A percentile compares a stretch with the other conserved stretches of the same genome.
Conservation (phyloP, 768 basidiomycete species). For the Cyclocybe aegerita region DNA sequence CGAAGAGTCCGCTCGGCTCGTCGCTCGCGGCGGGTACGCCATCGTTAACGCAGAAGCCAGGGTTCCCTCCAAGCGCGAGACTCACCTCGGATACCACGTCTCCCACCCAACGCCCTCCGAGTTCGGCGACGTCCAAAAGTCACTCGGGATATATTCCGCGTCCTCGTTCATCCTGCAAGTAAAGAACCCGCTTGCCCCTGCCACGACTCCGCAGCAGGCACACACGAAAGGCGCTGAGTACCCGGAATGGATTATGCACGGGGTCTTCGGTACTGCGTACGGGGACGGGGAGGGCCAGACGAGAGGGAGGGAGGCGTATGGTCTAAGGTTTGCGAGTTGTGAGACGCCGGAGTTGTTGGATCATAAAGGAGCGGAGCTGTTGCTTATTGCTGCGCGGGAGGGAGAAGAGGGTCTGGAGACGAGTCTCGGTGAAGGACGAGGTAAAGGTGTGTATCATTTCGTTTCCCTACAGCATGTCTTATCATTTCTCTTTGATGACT, state of each 20-base stretch:
- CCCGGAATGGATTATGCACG: slow-evolving; percentile 43
- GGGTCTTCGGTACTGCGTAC: slow-evolving; percentile 41
- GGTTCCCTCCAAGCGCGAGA: slow-evolving; percentile 44
- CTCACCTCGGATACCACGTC: slow-evolving; percentile 59
- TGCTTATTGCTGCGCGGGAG: slow-evolving; percentile 52
- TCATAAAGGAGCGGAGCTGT: slow-evolving; percentile 50
- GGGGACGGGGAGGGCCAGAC: slow-evolving; percentile 12
- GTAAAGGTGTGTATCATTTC: slow-evolving; percentile 37
- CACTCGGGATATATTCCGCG: slow-evolving; percentile 50
- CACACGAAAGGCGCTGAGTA: slow-evolving; percentile 40
- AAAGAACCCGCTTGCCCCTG: slow-evolving; percentile 56
- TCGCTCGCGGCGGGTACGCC: slow-evolving; percentile 58
- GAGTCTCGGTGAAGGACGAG: slow-evolving; percentile 52
- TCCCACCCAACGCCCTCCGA: slow-evolving; percentile 47
- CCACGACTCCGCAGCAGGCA: slow-evolving; percentile 29
- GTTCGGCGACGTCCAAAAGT: slow-evolving; percentile 53
- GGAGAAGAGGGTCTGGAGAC: slow-evolving; percentile 47
- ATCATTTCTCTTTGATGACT: too few species aligned
- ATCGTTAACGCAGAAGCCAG: slow-evolving; percentile 49
- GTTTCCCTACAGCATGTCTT: too few species aligned
- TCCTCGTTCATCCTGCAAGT: slow-evolving; percentile 60
- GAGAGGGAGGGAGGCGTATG: slow-evolving; percentile 44
- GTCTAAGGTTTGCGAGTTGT: slow-evolving; percentile 51
- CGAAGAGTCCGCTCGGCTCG: slow-evolving; percentile 50
- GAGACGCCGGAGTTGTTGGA: slow-evolving; percentile 53